These are phyloP conservation scores for Coemansia sp. DNA, from an alignment of 192 early-diverging fungal genomes.

Conservation along the genomic window DNA sequence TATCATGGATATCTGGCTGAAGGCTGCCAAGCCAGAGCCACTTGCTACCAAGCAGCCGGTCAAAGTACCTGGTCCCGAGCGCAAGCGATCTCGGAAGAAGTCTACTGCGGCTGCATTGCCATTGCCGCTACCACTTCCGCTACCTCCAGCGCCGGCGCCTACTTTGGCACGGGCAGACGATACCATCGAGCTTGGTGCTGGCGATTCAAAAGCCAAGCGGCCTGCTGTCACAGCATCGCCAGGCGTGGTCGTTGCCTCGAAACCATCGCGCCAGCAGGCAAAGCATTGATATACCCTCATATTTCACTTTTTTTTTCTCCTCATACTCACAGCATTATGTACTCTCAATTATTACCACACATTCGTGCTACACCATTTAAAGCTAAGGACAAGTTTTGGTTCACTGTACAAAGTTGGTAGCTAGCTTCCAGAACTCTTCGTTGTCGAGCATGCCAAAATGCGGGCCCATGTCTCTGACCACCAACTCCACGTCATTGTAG, in stretches of 20 bases:
- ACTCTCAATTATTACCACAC: not conserved
- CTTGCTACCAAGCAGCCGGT: not conserved
- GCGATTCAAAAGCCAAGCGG: not conserved
- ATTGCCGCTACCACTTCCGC: not conserved
- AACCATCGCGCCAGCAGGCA: constrained; percentile 5
- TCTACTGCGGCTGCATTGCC: constrained; percentile 14
- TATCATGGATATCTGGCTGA: constrained; percentile 26
- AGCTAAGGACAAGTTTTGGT: not conserved
- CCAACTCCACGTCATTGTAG: constrained; percentile 27
- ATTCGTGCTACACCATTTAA: not conserved
- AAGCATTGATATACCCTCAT: not conserved
- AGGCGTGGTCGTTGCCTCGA: not conserved
- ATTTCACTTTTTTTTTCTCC: not conserved
- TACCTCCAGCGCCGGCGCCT: not conserved
- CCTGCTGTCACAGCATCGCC: not conserved
- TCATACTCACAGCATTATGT: not conserved
- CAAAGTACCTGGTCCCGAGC: not conserved
- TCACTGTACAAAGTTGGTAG: constrained; percentile 24
- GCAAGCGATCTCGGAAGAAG: not conserved
- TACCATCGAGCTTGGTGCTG: not conserved
- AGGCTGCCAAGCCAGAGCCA: constrained; percentile 6
- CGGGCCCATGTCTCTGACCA: constrained; percentile 25
- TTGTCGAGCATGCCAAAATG: constrained; percentile 29
- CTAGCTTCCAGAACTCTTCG: constrained; percentile 36
- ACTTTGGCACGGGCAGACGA: not conserved